Evolutionary conservation across 108 stramenopile species (phyloP).

Genomic region (Pseudonitzschia delicatissima): DNA sequence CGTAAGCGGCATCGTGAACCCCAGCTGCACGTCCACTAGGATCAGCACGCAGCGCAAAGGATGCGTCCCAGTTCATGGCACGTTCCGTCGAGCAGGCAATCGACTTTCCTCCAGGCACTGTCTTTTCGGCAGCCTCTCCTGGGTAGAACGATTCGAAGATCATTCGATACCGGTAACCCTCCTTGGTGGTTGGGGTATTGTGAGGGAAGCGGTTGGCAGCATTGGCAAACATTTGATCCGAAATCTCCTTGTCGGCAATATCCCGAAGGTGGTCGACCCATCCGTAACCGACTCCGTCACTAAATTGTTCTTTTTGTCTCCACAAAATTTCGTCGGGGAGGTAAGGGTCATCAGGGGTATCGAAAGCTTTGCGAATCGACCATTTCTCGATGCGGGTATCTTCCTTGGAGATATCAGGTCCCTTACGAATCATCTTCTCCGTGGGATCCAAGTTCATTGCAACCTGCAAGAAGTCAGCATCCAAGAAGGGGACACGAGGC

Average conservation of each 20-base stretch:
- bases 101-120: constrained; percentile 96
- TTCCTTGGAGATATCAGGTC: constrained; percentile 65
- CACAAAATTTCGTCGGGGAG: constrained; percentile 95
- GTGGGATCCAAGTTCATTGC: constrained; percentile 94
- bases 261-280: constrained; percentile 96
- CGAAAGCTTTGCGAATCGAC: constrained; percentile 96
- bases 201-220: constrained; percentile 93
- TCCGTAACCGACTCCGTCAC: constrained; percentile 97
- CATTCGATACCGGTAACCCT: constrained; percentile 95
- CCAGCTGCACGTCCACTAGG: constrained; percentile 95
- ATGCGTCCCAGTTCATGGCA: constrained; percentile 95
- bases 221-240: constrained; percentile 91
- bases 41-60: constrained; percentile 84
- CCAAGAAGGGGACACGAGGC: constrained; percentile 96
- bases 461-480: constrained; percentile 94
- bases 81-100: constrained; percentile 98
- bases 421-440: constrained; percentile 93
- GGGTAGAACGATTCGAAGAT: constrained; percentile 98
- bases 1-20: constrained; percentile 93
- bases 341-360: constrained; percentile 98
- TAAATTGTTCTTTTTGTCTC: constrained; percentile 99
- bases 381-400: constrained; percentile 95
- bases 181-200: constrained; percentile 98
- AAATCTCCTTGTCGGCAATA: constrained; percentile 87
- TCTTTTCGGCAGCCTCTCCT: constrained; percentile 92